phyloP scores from a whole-genome alignment of 306 rosid species.

The Herpetospermum pedunculosum region DNA sequence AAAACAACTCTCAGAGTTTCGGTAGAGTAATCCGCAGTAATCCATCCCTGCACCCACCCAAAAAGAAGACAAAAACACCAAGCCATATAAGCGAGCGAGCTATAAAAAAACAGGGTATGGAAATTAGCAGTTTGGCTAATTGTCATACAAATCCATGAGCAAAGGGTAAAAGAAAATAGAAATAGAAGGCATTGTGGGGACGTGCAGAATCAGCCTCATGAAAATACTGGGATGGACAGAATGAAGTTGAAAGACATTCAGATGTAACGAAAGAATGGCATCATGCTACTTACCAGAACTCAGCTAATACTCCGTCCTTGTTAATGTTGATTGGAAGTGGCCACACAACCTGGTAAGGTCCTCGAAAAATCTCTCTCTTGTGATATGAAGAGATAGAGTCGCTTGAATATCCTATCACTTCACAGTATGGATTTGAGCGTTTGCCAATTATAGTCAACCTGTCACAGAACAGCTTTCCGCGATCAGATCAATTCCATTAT shows the following conservation, averaged over 20 bases:
- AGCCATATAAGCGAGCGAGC: not conserved
- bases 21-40: slow-evolving; percentile 55
- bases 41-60: slow-evolving; percentile 51
- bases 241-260: not conserved
- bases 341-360: slow-evolving; percentile 65
- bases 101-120: not conserved
- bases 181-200: not conserved
- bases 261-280: not conserved
- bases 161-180: not conserved
- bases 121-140: not conserved
- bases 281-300: slow-evolving; percentile 45
- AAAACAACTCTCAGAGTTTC: slow-evolving; percentile 27
- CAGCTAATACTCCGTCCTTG: slow-evolving; percentile 60
- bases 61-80: not conserved
- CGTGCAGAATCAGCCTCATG: not conserved
- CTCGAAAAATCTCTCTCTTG: slow-evolving; percentile 51
- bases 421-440: slow-evolving; percentile 28
- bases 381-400: slow-evolving; percentile 42
- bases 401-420: slow-evolving; percentile 18
- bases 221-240: not conserved
- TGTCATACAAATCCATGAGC: not conserved
- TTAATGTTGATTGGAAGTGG: slow-evolving; percentile 52
- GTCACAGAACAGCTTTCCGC: slow-evolving; percentile 10
- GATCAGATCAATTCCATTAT: not conserved
- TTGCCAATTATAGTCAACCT: slow-evolving; percentile 52